Evolutionary conservation across 805 yeast genomes (phyloP), one percentile per base, ranked within the genome.

Genomic region (Pichia occidentalis): DNA sequence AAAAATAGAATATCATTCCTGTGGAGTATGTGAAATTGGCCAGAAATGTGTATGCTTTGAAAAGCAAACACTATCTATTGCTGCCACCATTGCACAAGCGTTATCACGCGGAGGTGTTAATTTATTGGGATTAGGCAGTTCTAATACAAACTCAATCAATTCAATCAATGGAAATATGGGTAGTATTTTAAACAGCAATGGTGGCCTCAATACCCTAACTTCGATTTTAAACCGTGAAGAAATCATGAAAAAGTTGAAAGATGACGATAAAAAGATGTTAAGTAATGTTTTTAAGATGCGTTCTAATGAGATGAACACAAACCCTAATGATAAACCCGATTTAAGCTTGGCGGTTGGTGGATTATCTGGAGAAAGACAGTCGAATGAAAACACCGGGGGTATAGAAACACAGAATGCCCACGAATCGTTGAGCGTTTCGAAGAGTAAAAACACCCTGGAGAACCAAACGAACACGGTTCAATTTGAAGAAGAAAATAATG

Each of bases 161-260:
- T 29, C 38, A 9, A 37, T 32, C 2, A 32, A 32, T 34, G 26
- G 27, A 7, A 26, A 23, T 5, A 22, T 40, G 10, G 35, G 30
- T 18, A 31, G 20, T 16, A 18, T 26, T 3, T 13, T 29, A 19
- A 29, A 29, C 11, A 11, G 16, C 16, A 37, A 32, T 32, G 34
- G 34, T 32, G 34, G 34, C 5, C 9, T 39, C 9, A 27, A 20
- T 23, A 35, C 39, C 2, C 16, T 40, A 10, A 20, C 28, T 5
- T 7, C 36, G 9, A 40, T 40, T 14, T 29, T 40, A 10, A 35
- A 40, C 22, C 29, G 36, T 14, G 43, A 40, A 31, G 39, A 40
- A 13, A 35, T 40, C 4, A 31, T 35, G 34, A 40, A 40, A 19
- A 35, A 31, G 11, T 18, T 40, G 8, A 40, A 40, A 20, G 39